Base-by-base conservation (phyloP, 163 green algal genomes). In the Scenedesmus sp. region DNA sequence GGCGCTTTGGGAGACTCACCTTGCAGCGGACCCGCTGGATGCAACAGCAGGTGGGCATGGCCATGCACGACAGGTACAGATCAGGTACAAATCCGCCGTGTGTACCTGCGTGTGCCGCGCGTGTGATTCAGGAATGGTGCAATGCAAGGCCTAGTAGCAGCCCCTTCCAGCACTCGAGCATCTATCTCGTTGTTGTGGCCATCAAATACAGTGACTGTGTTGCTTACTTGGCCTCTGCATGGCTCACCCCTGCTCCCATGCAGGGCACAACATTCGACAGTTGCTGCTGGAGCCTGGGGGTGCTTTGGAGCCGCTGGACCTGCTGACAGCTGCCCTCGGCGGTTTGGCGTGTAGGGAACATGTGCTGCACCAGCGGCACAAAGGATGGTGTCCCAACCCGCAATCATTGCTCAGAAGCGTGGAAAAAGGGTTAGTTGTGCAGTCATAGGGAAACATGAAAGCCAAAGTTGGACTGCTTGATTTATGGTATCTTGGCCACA, bases 1-100 rank as follows among this genome's bases (percentile, higher is more conserved):
- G 0, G 84, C 90, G 1, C 79, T 97, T 0, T 99, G 97, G 97
- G 26, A 92, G 35, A 44, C 44, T 6, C 72, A 93, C 30, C 93
- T 98, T n/a, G 88, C 61, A 22, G 80, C 78, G 5, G 94, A 96
- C 68, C 94, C 95, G 5, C 81, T 96, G 0, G 65, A 94, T 83
- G 22, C 81, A 0, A 83, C 15, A 33, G 90, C 94, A 44, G 95
- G 93, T 95, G 86, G 70, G 59, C 43, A 10, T 33, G 68, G 4
- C 16, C 16, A 44, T 65, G 12, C 20, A 89, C 3, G 13, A 22
- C 13, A 3, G 51, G 51, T 61, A 15, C 12, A 1, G 1, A 61
- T 61, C 51, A 20, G 51, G 51, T 61, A 12, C n/a, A n/a, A n/a
- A n/a, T 15, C 51, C 13, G 46, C 46, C 10, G 46, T 10, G 46